Base-by-base conservation (phyloP, 345 rosid species). In the Populus euphratica region DNA sequence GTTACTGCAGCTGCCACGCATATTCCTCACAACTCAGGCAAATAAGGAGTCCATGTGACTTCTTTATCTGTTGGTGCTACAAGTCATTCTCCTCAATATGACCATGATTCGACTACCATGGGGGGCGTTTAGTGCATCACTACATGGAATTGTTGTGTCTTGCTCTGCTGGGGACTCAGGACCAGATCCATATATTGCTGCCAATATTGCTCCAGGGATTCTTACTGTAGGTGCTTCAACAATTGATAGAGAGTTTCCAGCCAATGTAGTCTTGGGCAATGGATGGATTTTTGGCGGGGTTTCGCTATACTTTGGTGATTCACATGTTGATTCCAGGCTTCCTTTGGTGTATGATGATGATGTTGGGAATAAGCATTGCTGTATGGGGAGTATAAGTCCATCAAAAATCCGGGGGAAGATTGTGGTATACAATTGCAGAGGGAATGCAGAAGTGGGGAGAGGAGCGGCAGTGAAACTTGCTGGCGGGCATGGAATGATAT, bases 141-240 rank as follows among this genome's bases (percentile, higher is more conserved):
- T 78, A 20, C 83, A 91, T 14, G 99, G 96, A 0, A 77, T 93
- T 73, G 81, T 93, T 1, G 97, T 95, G 17, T 93, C 98, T 5
- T 93, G 98, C 81, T 93, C 98, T 36, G 95, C 98, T 2, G 98
- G 98, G 56, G 93, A 95, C 81, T 89, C 95, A 8, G 99, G 98
- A 23, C 98, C 99, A 3, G 89, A 89, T 52, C 86, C 95, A 0
- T 86, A 61, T 77, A 90, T 98, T 13, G 90, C 97, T 1, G 90
- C 86, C 5, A 95, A 95, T 78, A 86, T 93, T 43, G 98, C 99
- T 35, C 99, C 99, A 11, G 93, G 99, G 99, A 91, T 91, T 49
- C 36, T 95, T 44, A 93, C 97, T 2, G 94, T 93, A 4, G 98
- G 98, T 39, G 98, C 98, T 18, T 95, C 99, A 5, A 93, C 94